phyloP scores from a whole-genome alignment of 768 basidiomycete genomes.

The Suillus subaureus region DNA sequence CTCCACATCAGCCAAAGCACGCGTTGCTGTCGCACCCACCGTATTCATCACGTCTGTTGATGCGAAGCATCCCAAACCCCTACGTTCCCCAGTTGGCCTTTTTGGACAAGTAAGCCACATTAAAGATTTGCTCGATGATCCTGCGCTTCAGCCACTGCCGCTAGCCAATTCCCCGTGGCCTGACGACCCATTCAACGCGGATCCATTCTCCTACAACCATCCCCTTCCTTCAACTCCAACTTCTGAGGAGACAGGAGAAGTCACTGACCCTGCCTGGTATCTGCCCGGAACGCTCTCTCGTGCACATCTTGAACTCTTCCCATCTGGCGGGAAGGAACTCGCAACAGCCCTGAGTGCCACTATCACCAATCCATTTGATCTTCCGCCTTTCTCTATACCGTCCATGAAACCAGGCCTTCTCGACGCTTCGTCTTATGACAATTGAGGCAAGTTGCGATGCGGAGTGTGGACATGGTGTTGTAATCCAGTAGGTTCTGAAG shows the following conservation, averaged over 20 bases:
- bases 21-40: background rate
- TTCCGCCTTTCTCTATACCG: constrained; percentile 3
- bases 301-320: background rate
- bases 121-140: background rate
- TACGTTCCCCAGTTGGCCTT: background rate
- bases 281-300: background rate
- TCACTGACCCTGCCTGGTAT: background rate
- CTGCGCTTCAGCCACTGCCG: background rate
- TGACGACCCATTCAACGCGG: background rate
- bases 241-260: background rate
- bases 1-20: background rate
- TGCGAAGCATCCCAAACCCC: background rate
- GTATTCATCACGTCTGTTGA: background rate
- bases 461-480: background rate
- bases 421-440: background rate
- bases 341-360: background rate
- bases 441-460: background rate
- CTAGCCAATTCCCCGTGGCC: background rate
- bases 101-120: background rate
- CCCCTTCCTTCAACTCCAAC: background rate
- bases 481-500: background rate
- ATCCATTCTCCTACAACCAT: background rate
- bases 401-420: background rate
- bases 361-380: constrained; percentile 4
- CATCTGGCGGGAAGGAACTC: background rate